A percentile compares a stretch with the other conserved stretches of the same genome.
phyloP scores from a whole-genome alignment of 345 rosid species.

The Psidium guajava region DNA sequence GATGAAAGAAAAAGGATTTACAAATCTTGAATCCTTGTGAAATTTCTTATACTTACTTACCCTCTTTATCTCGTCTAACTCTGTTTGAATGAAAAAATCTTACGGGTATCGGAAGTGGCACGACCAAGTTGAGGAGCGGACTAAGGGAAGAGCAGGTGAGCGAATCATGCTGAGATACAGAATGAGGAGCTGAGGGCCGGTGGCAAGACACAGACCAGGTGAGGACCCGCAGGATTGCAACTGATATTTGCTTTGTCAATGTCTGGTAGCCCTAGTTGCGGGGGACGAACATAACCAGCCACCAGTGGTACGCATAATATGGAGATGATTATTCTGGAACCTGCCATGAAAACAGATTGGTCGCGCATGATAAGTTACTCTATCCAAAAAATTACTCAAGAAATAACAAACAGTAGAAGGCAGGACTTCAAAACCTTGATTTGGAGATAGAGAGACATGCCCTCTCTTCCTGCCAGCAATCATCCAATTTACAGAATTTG shows the following conservation, averaged over 20 bases:
- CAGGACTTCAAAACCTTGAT: slow-evolving; percentile 39
- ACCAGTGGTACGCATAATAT: slow-evolving; percentile 72
- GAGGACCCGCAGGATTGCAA: slow-evolving; percentile 81
- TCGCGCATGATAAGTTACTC: not conserved
- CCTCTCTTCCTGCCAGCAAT: slow-evolving; percentile 97
- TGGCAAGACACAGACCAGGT: slow-evolving; percentile 83
- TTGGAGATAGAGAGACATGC: slow-evolving; percentile 48
- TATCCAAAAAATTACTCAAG: not conserved
- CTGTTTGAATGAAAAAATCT: not conserved
- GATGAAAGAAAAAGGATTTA: not conserved
- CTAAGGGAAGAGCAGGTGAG: not conserved
- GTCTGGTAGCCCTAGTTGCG: slow-evolving; percentile 59
- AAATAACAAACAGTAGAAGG: not conserved
- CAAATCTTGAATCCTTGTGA: not conserved
- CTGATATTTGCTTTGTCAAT: slow-evolving; percentile 64
- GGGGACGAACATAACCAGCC: slow-evolving; percentile 87
- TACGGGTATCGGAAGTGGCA: not conserved
- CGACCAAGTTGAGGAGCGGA: not conserved
- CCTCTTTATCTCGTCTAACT: not conserved
- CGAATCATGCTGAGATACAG: slow-evolving; percentile 48
- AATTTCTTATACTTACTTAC: not conserved
- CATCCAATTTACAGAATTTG: slow-evolving; percentile 82
- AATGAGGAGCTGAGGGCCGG: slow-evolving; percentile 78
- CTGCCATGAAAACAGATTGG: slow-evolving; percentile 13
- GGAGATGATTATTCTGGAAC: slow-evolving; percentile 69